Percentiles rank a stretch among this genome's conserved stretches.
phyloP scores from a whole-genome alignment of 2,329 filamentous ascomycete species.

The Diaporthe sp. region DNA sequence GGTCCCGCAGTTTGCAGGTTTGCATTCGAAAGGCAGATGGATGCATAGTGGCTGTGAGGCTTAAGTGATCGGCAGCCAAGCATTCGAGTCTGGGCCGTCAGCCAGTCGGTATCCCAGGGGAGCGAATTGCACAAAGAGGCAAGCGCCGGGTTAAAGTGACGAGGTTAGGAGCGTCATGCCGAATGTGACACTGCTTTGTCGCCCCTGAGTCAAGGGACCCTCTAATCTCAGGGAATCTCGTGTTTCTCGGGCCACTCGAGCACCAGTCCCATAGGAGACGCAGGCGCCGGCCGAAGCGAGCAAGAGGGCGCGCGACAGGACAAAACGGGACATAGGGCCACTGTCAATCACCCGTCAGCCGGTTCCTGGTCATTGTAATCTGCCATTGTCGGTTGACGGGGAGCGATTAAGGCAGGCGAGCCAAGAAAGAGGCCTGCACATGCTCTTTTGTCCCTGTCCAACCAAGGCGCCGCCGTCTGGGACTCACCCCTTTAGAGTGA shows the following conservation, averaged over 20 bases:
- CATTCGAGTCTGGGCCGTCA: neutral
- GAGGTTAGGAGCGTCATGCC: conserved; percentile 1
- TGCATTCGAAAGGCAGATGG: neutral
- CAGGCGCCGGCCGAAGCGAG: conserved; percentile 26
- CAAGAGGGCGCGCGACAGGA: conserved; percentile 1
- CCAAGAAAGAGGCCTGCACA: conserved; percentile 14
- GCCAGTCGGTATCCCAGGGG: neutral
- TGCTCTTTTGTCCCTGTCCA: conserved; percentile 7
- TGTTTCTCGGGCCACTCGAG: conserved; percentile 19
- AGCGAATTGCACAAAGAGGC: neutral
- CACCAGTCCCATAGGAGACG: conserved; percentile 17
- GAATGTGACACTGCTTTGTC: conserved; percentile 11
- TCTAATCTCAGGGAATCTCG: conserved; percentile 24
- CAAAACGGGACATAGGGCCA: conserved; percentile 12
- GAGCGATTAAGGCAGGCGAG: neutral
- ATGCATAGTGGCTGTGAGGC: conserved; percentile 5
- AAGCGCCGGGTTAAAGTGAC: conserved; percentile 10
- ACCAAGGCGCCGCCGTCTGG: conserved; percentile 19
- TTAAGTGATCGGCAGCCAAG: neutral
- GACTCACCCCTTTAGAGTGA: conserved; percentile 15
- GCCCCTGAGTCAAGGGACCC: conserved; percentile 33
- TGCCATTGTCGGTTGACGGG: conserved; percentile 16
- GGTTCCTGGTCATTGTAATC: conserved; percentile 16
- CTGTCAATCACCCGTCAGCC: neutral
- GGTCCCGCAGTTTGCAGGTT: neutral